Conservation (phyloP, 805 yeast species). For the Lachancea meyersii region DNA sequence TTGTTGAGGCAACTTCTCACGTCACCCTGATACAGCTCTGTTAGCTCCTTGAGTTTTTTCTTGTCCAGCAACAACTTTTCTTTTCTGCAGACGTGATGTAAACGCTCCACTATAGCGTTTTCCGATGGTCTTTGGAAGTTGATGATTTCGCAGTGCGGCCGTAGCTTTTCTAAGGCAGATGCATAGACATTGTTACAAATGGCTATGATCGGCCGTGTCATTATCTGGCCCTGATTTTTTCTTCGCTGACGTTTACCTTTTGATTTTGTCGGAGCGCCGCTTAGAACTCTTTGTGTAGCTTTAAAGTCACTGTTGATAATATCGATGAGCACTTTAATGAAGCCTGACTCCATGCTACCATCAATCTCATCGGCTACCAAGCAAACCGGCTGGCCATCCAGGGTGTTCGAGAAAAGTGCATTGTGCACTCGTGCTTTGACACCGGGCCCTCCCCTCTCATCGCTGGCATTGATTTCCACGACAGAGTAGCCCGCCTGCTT, state of each 20-base stretch:
- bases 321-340: conserved; percentile 52
- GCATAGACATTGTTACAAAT: conserved; percentile 85
- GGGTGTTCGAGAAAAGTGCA: conserved; percentile 58
- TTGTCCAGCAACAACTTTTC: conserved; percentile 50
- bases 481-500: conserved; percentile 73
- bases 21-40: conserved; percentile 72
- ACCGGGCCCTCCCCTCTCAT: conserved; percentile 57
- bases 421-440: conserved; percentile 52
- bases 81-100: conserved; percentile 44
- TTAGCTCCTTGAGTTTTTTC: conserved; percentile 54
- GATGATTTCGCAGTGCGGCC: conserved; percentile 68
- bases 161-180: conserved; percentile 63
- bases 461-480: conserved; percentile 82
- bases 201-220: conserved; percentile 83
- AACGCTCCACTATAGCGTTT: conserved; percentile 40
- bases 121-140: conserved; percentile 55
- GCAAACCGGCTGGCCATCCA: conserved; percentile 72
- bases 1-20: conserved; percentile 79
- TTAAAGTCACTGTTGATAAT: conserved; percentile 51
- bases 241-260: conserved; percentile 8
- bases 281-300: conserved; percentile 37
- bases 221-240: conserved; percentile 28
- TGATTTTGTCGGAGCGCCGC: conserved; percentile 7
- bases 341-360: conserved; percentile 63
- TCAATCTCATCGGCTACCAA: conserved; percentile 87